phyloP scores from a whole-genome alignment of 2,329 filamentous ascomycete species.

The Diaporthe ampelina region DNA sequence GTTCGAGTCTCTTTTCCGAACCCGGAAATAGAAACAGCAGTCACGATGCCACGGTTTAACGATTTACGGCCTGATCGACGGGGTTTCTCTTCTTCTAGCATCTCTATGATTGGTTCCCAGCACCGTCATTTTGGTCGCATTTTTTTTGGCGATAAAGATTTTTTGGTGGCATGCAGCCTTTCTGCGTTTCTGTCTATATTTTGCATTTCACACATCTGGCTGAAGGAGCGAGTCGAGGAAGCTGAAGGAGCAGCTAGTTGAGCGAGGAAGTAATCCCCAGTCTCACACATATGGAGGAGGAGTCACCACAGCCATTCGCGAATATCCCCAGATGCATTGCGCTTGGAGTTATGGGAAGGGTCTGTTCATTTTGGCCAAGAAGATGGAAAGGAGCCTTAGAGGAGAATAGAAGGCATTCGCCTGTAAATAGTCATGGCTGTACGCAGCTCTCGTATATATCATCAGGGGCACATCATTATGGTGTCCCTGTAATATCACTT shows the following conservation, averaged over 20 bases:
- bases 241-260: not conserved
- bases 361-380: conserved; percentile 22
- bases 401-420: conserved; percentile 19
- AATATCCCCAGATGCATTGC: conserved; percentile 37
- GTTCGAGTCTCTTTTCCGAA: not conserved
- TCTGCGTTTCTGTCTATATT: conserved; percentile 36
- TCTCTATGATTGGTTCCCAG: conserved; percentile 10
- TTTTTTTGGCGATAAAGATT: conserved; percentile 36
- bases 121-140: conserved; percentile 25
- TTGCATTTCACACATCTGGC: conserved; percentile 28
- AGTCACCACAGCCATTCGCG: conserved; percentile 14
- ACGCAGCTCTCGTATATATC: conserved; percentile 33
- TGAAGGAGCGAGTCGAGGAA: not conserved
- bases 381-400: conserved; percentile 22
- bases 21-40: conserved; percentile 19
- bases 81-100: conserved; percentile 11
- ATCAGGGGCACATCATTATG: conserved; percentile 8
- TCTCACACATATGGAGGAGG: conserved; percentile 25
- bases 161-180: conserved; percentile 25
- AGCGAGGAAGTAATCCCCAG: conserved; percentile 1
- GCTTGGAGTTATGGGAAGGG: conserved; percentile 33
- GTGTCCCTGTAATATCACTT: conserved; percentile 32
- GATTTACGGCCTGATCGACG: conserved; percentile 38
- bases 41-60: conserved; percentile 39
- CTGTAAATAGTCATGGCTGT: conserved; percentile 28